Base-by-base conservation (phyloP, 257 asterid genomes). In the Thymus mandschuricus region DNA sequence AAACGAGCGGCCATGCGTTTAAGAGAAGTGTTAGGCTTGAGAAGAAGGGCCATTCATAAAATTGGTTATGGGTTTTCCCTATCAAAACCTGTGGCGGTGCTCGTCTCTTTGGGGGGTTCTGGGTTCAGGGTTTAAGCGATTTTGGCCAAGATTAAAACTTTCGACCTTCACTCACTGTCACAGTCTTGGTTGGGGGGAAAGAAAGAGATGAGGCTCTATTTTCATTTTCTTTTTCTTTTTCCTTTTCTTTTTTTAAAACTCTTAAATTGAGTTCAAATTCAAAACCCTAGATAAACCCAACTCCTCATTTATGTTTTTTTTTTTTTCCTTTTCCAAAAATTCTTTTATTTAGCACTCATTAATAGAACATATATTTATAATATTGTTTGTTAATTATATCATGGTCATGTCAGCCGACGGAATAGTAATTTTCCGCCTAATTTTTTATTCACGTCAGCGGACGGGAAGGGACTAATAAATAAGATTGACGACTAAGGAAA, bases 1-100 rank as follows among this genome's bases (percentile, higher is more conserved):
- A 85, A 68, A 64, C 86, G 82, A 73, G 81, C 77, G 64, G 87
- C 86, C 90, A 85, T 85, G 56, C 84, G 81, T 78, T 82, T 85
- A 57, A 71, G 67, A 34, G 86, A 74, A 60, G 68, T 71, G 60
- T 50, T 79, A 31, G 86, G 86, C 84, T 81, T 85, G 67, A 85
- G 68, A n/a, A 76, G 85, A 69, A 74, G 75, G 78, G 87, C 90
- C 90, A 82, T 85, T 83, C 83, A 80, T 72, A 68, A 45, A 75
- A 21, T 21, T n/a, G 67, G 35, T 56, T 63, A 6, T 21, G 75
- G 66, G 8, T 57, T 75, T 65, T 62, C 63, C 15, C 69, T 56
- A 43, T 71, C 71, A 56, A 38, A 31, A n/a, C 4, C 4, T 30
- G 59, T 66, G 57, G 58, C 58, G 43, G 70, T 64, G 51, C 0